These are phyloP conservation scores for Antrodiella citrinella DNA, from an alignment of 768 basidiomycete genomes.

Conservation along the genomic window DNA sequence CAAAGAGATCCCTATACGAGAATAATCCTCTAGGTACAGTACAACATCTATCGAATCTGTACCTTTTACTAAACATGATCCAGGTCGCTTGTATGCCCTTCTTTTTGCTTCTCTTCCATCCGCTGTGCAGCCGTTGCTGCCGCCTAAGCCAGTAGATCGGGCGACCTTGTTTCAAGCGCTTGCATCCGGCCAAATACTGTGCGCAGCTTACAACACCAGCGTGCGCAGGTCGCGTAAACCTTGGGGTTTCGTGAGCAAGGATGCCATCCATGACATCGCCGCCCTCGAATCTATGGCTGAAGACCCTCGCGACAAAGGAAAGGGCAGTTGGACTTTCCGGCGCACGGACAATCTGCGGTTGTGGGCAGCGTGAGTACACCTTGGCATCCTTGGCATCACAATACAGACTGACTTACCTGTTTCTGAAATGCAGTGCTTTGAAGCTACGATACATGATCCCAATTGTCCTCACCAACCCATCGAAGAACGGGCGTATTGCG, in stretches of 20 bases:
- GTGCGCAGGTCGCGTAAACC: slow-evolving; percentile 76
- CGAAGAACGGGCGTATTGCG: slow-evolving; percentile 5
- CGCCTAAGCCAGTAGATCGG: slow-evolving; percentile 26
- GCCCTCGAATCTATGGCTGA: slow-evolving; percentile 43
- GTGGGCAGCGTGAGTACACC: slow-evolving; percentile 79
- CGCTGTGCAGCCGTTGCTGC: slow-evolving; percentile 34
- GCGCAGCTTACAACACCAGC: slow-evolving; percentile 70
- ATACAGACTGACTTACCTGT: not conserved
- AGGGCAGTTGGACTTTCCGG: slow-evolving; percentile 76
- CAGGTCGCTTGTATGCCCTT: slow-evolving; percentile 62
- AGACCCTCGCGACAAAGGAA: slow-evolving; percentile 23
- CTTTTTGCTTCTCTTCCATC: slow-evolving; percentile 53
- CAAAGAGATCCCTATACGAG: slow-evolving; percentile 46
- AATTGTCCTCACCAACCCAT: slow-evolving; percentile 41
- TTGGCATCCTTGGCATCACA: not conserved
- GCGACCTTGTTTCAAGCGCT: slow-evolving; percentile 42
- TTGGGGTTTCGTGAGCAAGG: slow-evolving; percentile 79
- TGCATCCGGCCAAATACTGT: slow-evolving; percentile 75
- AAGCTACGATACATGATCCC: slow-evolving; percentile 77
- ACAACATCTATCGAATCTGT: not conserved
- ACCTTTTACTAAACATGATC: slow-evolving; percentile 3
- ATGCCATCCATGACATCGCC: slow-evolving; percentile 74
- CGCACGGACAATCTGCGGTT: slow-evolving; percentile 78
- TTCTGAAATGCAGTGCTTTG: slow-evolving; percentile 44
- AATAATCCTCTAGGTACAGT: slow-evolving; percentile 40